These are phyloP conservation scores for Gentiana dahurica DNA, from an alignment of 257 asterid genomes.

Conservation along the genomic window DNA sequence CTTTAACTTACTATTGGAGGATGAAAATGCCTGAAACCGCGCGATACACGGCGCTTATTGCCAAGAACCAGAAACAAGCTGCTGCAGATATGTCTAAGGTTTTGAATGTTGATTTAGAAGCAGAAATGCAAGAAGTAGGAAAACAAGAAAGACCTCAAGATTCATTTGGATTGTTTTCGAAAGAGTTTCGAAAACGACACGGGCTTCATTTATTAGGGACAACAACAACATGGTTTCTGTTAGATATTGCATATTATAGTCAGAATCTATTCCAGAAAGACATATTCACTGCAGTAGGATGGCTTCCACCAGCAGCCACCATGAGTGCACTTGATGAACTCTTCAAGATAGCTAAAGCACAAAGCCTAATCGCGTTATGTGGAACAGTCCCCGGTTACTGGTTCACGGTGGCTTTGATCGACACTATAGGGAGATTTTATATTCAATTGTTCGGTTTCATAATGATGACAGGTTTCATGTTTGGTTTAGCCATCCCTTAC, in stretches of 20 bases:
- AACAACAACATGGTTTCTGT: conserved; percentile 34
- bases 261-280: conserved; percentile 37
- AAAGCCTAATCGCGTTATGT: conserved; percentile 38
- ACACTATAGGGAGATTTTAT: conserved; percentile 19
- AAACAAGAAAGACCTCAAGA: not conserved
- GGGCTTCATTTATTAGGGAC: conserved; percentile 36
- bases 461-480: conserved; percentile 31
- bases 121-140: too few relatives aligned
- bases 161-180: conserved; percentile 20
- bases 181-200: conserved; percentile 21
- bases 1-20: conserved; percentile 35
- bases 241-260: conserved; percentile 34
- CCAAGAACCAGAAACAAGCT: conserved; percentile 28
- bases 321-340: conserved; percentile 31
- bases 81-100: conserved; percentile 37
- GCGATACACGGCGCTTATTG: conserved; percentile 42
- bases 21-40: conserved; percentile 50
- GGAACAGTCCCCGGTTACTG: conserved; percentile 50
- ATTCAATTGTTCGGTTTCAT: conserved; percentile 24
- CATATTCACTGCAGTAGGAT: conserved; percentile 32
- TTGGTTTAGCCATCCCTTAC: conserved; percentile 29
- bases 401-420: conserved; percentile 26
- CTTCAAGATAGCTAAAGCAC: conserved; percentile 26
- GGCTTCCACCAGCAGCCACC: conserved; percentile 31
- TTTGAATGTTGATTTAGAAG: conserved; percentile 24